Percentiles rank a stretch among this genome's conserved stretches.
Conservation (phyloP, 352 stramenopile genomes). For the Globisporangium nodosum region DNA sequence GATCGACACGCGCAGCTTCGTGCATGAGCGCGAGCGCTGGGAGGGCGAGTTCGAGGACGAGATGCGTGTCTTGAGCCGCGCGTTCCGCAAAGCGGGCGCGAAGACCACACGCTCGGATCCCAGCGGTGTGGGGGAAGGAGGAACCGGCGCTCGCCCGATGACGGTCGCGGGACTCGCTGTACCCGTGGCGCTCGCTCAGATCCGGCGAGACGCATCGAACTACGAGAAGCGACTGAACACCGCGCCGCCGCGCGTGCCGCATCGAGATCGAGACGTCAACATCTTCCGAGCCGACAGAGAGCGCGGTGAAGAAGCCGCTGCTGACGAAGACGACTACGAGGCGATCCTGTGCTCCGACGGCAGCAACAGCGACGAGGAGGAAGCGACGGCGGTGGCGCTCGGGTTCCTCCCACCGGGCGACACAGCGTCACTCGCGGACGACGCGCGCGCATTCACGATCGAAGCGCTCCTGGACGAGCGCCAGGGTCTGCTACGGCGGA, state of each 20-base stretch:
- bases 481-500: conserved; percentile 25
- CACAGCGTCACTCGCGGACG: not conserved
- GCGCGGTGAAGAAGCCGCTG: not conserved
- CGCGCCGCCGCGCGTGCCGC: conserved; percentile 13
- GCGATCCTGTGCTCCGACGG: not conserved
- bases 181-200: conserved; percentile 37
- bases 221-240: conserved; percentile 44
- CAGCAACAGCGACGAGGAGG: not conserved
- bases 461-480: conserved; percentile 29
- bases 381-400: not conserved
- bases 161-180: conserved; percentile 50
- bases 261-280: not conserved
- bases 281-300: not conserved
- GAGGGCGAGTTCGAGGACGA: conserved; percentile 47
- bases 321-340: not conserved
- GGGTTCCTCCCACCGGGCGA: not conserved
- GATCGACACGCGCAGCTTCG: conserved; percentile 20
- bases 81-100: conserved; percentile 32
- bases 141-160: conserved; percentile 21
- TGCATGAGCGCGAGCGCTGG: conserved; percentile 35
- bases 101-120: conserved; percentile 6
- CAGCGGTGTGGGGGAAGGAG: not conserved
- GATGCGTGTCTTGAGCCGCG: conserved; percentile 33
- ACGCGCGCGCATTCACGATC: conserved; percentile 6
- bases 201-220: conserved; percentile 33